A percentile compares a stretch with the other conserved stretches of the same genome.
These are phyloP conservation scores for Parietichytrium sp. DNA, from an alignment of 108 stramenopile genomes.

Conservation along the genomic window DNA sequence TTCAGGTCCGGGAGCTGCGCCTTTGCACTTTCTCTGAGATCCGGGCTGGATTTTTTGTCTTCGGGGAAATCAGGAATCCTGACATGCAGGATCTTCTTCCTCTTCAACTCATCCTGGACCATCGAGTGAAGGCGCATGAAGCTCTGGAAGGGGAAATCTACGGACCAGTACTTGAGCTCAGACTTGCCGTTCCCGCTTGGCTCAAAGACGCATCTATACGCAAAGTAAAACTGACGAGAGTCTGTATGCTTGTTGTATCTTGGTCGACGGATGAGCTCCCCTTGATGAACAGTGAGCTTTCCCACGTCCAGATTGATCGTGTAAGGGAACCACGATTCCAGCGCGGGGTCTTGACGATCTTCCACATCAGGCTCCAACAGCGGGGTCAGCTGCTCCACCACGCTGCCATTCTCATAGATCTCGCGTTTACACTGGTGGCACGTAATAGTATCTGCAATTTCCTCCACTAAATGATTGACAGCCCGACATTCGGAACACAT, in stretches of 20 bases:
- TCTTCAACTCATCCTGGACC: not conserved
- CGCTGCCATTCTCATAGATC: not conserved
- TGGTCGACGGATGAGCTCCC: not conserved
- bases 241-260: not conserved
- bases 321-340: not conserved
- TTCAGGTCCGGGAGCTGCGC: not conserved
- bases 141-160: constrained; percentile 20
- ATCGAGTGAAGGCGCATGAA: not conserved
- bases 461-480: not conserved
- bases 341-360: not conserved
- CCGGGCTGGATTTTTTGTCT: not conserved
- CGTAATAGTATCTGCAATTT: not conserved
- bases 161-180: constrained; percentile 9
- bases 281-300: not conserved
- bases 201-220: not conserved
- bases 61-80: constrained; percentile 33
- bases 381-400: too few relatives aligned
- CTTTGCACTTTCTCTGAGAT: not conserved
- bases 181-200: not conserved
- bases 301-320: not conserved
- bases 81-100: not conserved
- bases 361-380: not conserved
- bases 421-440: not conserved
- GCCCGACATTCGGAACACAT: not conserved
- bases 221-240: not conserved